phyloP scores from a whole-genome alignment of 2,329 filamentous ascomycete genomes.

The Xylaria sp. region DNA sequence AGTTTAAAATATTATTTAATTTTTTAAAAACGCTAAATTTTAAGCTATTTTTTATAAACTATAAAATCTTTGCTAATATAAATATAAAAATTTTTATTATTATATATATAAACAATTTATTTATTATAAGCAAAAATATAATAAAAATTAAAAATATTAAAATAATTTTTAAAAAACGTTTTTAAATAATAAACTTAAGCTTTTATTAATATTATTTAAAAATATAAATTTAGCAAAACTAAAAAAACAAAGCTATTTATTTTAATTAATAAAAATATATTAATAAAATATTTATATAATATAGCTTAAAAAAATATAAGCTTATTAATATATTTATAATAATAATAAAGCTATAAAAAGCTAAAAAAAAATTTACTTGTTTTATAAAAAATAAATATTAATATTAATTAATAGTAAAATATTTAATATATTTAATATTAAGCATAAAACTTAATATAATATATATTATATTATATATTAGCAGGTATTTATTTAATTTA shows the following conservation, averaged over 20 bases:
- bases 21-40: constrained; percentile 9
- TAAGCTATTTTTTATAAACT: constrained; percentile 9
- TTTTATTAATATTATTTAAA: constrained; percentile 20
- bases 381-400: too few relatives aligned
- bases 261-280: not conserved
- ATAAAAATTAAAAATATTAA: constrained; percentile 23
- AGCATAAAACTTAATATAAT: not conserved
- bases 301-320: too few relatives aligned
- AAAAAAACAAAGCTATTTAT: constrained; percentile 18
- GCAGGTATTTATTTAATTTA: constrained; percentile 6
- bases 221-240: constrained; percentile 9
- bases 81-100: constrained; percentile 17
- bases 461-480: constrained; percentile 12
- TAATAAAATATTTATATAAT: too few relatives aligned
- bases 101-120: constrained; percentile 18
- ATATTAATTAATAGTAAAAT: too few relatives aligned
- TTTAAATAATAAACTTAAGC: constrained; percentile 21
- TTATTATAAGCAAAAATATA: not conserved
- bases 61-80: constrained; percentile 13
- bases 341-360: constrained; percentile 19
- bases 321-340: constrained; percentile 18
- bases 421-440: constrained; percentile 22
- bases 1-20: constrained; percentile 23
- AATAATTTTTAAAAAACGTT: not conserved
- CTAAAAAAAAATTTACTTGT: too few relatives aligned